phyloP scores from a whole-genome alignment of 129 eudicot genomes.

The Pulicaria dysenterica region DNA sequence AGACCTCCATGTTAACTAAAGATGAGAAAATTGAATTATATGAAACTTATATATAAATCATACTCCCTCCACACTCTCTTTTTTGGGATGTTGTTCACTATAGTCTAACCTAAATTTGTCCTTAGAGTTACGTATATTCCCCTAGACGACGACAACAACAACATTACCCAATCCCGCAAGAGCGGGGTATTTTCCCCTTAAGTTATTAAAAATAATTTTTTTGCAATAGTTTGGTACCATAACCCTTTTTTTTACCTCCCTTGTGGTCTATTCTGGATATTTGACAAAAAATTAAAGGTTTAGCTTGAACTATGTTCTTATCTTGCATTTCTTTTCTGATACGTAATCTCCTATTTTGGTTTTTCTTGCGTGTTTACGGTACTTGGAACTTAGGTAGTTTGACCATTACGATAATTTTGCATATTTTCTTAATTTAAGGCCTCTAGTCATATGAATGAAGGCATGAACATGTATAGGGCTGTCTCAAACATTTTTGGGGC shows the following conservation, averaged over 20 bases:
- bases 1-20: neutral
- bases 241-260: neutral
- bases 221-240: neutral
- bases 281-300: neutral
- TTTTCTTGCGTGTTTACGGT: neutral
- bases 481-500: too few species aligned
- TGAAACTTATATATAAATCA: neutral
- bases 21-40: neutral
- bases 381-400: slow-evolving; percentile 7
- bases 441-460: neutral
- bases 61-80: neutral
- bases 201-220: neutral
- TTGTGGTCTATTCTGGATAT: neutral
- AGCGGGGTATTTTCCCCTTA: neutral
- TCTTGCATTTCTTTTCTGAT: neutral
- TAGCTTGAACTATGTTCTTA: slow-evolving; percentile 11
- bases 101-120: too few species aligned
- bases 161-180: too few species aligned
- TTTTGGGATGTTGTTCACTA: neutral
- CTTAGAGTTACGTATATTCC: too few species aligned
- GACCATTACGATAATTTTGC: neutral
- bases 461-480: too few species aligned
- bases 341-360: neutral
- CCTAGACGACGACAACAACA: too few species aligned
- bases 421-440: neutral